A percentile compares a stretch with the other conserved stretches of the same genome.
Conservation (phyloP, 176 grass and related monocot genomes). For the Carex pumila region DNA sequence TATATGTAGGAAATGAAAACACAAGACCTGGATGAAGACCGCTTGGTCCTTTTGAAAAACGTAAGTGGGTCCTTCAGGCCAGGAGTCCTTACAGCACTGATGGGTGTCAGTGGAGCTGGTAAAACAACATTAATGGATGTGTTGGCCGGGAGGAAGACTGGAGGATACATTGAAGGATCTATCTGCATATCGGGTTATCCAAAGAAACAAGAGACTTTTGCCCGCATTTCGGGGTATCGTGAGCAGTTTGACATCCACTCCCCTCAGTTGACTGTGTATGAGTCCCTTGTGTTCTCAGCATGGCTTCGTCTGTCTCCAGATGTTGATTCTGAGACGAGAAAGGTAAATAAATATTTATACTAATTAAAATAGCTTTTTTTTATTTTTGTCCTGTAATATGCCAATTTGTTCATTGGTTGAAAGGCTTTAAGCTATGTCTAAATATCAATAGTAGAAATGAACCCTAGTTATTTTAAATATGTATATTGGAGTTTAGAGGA, state of each 20-base stretch:
- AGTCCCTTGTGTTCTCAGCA: conserved; percentile 76
- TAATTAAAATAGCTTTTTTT: too few species aligned
- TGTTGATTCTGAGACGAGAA: conserved; percentile 54
- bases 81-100: conserved; percentile 79
- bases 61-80: conserved; percentile 92
- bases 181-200: conserved; percentile 82
- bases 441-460: background rate
- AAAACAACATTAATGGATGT: conserved; percentile 98
- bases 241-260: conserved; percentile 94
- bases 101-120: conserved; percentile 93
- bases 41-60: conserved; percentile 63
- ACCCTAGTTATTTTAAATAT: background rate
- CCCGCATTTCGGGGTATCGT: conserved; percentile 87
- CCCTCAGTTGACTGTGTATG: conserved; percentile 73
- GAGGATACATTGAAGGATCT: conserved; percentile 73
- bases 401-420: background rate
- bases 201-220: conserved; percentile 92
- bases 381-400: background rate
- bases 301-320: conserved; percentile 82
- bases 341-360: conserved; percentile 22
- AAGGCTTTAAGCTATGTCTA: background rate
- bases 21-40: conserved; percentile 54
- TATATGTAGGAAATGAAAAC: conserved; percentile 85
- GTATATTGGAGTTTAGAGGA: background rate
- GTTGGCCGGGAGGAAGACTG: conserved; percentile 86